Percentiles rank a stretch among this genome's conserved stretches.
Evolutionary conservation across 1,284 basidiomycete species (phyloP).

Genomic region (Ganoderma lucidum): DNA sequence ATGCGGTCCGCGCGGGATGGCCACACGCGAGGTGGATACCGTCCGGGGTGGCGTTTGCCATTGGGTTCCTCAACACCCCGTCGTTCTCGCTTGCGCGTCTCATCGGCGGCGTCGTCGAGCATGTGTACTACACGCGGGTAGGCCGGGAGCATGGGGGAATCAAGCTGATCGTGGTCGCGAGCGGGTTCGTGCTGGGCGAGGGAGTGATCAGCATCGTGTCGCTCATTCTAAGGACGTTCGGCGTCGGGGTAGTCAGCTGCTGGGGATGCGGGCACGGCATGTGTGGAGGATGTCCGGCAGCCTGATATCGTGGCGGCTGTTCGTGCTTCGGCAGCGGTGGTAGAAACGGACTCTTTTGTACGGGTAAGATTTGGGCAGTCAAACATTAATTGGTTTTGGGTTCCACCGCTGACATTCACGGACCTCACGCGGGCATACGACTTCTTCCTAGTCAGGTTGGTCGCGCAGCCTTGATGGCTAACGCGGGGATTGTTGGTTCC

Average conservation of each 20-base stretch:
- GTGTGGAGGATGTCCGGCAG: constrained; percentile 69
- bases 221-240: constrained; percentile 77
- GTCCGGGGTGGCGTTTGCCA: constrained; percentile 89
- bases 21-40: constrained; percentile 80
- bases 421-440: constrained; percentile 3
- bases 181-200: constrained; percentile 96
- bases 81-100: constrained; percentile 94
- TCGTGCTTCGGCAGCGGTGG: neutral
- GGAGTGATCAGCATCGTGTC: constrained; percentile 88
- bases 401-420: neutral
- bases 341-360: constrained; percentile 1
- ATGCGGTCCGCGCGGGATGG: constrained; percentile 54
- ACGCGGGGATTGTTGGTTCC: neutral
- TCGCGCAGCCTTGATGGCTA: neutral
- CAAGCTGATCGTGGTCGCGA: constrained; percentile 87
- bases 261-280: constrained; percentile 83
- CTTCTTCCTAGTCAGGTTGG: constrained; percentile 6
- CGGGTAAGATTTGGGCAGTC: constrained; percentile 10
- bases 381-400: constrained; percentile 6
- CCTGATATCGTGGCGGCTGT: constrained; percentile 17
- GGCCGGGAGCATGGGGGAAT: constrained; percentile 63
- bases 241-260: constrained; percentile 82
- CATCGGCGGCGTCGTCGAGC: constrained; percentile 87
- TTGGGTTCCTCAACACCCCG: constrained; percentile 94
- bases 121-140: constrained; percentile 64